phyloP scores from a whole-genome alignment of 2,329 filamentous ascomycete genomes.

The Ploettnerulaceae sp. region DNA sequence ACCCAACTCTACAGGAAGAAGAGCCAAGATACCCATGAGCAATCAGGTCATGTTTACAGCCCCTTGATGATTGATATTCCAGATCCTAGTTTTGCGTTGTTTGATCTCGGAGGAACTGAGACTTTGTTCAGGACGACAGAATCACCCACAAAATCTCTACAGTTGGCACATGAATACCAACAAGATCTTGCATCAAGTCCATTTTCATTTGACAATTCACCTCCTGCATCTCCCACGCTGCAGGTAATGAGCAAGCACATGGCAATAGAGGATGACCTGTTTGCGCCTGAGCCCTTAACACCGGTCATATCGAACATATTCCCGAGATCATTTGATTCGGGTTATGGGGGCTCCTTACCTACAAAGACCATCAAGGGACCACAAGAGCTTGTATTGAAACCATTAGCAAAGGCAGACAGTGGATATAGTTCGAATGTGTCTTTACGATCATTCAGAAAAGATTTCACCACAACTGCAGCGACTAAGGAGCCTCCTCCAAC shows the following conservation, averaged over 20 bases:
- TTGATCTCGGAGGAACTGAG: constrained; percentile 15
- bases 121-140: constrained; percentile 15
- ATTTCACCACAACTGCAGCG: constrained; percentile 13
- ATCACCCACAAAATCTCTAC: constrained; percentile 23
- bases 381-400: constrained; percentile 29
- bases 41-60: constrained; percentile 2
- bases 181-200: constrained; percentile 32
- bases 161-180: constrained; percentile 25
- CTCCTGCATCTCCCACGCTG: constrained; percentile 34
- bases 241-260: constrained; percentile 46
- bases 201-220: constrained; percentile 35
- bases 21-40: not conserved
- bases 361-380: constrained; percentile 10
- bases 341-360: constrained; percentile 15
- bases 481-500: constrained; percentile 19
- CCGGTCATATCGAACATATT: constrained; percentile 12
- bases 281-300: constrained; percentile 32
- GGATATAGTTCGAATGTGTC: constrained; percentile 59
- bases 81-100: constrained; percentile 19
- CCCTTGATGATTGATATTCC: constrained; percentile 17
- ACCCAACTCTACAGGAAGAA: not conserved
- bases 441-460: constrained; percentile 45
- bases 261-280: constrained; percentile 45
- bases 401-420: constrained; percentile 54
- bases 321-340: constrained; percentile 27